Base-by-base conservation (phyloP, 2,329 filamentous ascomycete genomes). In the Byssoonygena ceratinophila region DNA sequence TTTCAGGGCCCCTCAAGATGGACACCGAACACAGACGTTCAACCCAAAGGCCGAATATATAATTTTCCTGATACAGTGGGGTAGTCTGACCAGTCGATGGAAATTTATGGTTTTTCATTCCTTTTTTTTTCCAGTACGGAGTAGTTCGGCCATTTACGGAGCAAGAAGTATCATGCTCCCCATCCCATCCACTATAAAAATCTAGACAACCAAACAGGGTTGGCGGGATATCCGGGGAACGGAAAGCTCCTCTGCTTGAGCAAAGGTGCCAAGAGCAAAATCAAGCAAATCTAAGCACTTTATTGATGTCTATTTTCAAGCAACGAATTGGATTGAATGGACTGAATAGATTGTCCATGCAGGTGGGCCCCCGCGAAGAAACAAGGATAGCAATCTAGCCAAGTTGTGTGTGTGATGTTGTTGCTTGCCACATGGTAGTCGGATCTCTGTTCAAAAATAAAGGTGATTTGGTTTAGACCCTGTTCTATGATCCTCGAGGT, bases 241-340 rank as follows among this genome's bases (percentile, higher is more conserved):
- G n/a, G 32, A 34, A 34, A 4, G 6, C 11, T 39, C 16, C n/a
- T 14, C n/a, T n/a, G n/a, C n/a, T n/a, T n/a, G n/a, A n/a, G n/a
- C n/a, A n/a, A 3, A 14, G 39, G 22, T 41, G 39, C 39, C 39
- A 41, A 41, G 39, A 25, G 18, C 9, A 34, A 31, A 34, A 12
- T 32, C 27, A 46, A 34, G 43, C 43, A 46, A 46, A 46, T 32
- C 2, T 22, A 46, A 46, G 43, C 43, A 31, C 4, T 34, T 46
- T n/a, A 7, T 43, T 23, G 4, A 8, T 12, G n/a, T n/a, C n/a
- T n/a, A n/a, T 20, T 23, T 5, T 40, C 4, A 16, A 14, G 23
- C 40, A 16, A 23, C 23, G 40, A 43, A 43, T 29, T 27, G 40
- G 40, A 18, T 48, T 27, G 46, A 48, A 6, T 22, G 29, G 27